Conservation (phyloP, 2,329 filamentous ascomycete genomes). For the Leptographium lundbergii region DNA sequence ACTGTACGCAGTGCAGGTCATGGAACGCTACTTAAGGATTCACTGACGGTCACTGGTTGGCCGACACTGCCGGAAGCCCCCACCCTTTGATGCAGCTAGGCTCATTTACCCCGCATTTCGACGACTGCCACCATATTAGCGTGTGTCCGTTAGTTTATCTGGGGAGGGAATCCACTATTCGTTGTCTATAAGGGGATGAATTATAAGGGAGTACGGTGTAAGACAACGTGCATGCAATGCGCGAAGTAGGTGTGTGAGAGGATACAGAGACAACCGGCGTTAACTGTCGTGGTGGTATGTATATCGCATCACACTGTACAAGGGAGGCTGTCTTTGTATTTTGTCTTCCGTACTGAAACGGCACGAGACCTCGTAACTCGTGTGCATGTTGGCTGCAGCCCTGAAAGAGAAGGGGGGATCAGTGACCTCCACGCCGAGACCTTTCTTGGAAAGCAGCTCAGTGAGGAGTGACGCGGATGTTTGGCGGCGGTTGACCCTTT, state of each 20-base stretch:
- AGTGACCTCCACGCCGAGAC: too few species aligned
- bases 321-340: neutral
- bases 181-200: neutral
- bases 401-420: neutral
- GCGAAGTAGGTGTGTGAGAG: neutral
- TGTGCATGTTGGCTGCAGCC: neutral
- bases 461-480: neutral
- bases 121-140: neutral
- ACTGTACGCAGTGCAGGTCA: neutral
- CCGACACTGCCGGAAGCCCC: neutral
- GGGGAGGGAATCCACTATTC: neutral
- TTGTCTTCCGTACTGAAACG: neutral
- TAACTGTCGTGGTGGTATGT: neutral
- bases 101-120: neutral
- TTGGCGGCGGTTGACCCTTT: neutral
- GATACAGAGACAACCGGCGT: neutral
- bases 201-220: neutral
- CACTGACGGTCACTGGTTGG: neutral
- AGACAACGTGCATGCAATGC: neutral
- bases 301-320: neutral
- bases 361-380: neutral
- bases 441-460: neutral
- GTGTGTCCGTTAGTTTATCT: neutral
- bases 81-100: neutral
- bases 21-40: neutral